Evolutionary conservation across 305 asterid species (phyloP).

Genomic region (Solanum hybrid): DNA sequence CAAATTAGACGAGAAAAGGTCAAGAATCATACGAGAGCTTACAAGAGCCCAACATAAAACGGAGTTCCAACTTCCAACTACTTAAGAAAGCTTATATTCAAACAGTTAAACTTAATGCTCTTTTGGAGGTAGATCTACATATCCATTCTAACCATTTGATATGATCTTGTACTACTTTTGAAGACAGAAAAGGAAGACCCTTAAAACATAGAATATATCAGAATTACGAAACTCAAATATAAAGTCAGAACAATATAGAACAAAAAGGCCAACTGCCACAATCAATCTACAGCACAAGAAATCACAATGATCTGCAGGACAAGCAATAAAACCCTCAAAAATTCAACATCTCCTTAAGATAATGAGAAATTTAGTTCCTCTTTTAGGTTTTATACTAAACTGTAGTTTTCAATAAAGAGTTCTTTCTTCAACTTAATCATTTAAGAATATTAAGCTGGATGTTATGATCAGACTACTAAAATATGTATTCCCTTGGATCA

Average conservation of each 20-base stretch:
- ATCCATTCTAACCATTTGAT: background rate
- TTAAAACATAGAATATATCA: background rate
- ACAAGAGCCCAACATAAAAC: background rate
- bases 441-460: background rate
- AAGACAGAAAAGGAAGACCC: background rate
- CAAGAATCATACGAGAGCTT: background rate
- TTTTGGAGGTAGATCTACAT: background rate
- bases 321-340: background rate
- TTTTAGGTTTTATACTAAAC: background rate
- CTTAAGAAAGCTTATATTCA: background rate
- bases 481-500: background rate
- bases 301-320: background rate
- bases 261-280: background rate
- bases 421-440: background rate
- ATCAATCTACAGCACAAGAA: background rate
- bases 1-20: background rate
- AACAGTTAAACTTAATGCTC: background rate
- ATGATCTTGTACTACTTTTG: background rate
- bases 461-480: background rate
- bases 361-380: background rate
- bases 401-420: background rate
- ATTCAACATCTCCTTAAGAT: background rate
- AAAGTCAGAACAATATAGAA: background rate
- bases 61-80: background rate
- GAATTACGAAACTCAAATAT: background rate